Evolutionary conservation across 129 eudicot species (phyloP).

Genomic region (Pseudognaphalium luteoalbum): DNA sequence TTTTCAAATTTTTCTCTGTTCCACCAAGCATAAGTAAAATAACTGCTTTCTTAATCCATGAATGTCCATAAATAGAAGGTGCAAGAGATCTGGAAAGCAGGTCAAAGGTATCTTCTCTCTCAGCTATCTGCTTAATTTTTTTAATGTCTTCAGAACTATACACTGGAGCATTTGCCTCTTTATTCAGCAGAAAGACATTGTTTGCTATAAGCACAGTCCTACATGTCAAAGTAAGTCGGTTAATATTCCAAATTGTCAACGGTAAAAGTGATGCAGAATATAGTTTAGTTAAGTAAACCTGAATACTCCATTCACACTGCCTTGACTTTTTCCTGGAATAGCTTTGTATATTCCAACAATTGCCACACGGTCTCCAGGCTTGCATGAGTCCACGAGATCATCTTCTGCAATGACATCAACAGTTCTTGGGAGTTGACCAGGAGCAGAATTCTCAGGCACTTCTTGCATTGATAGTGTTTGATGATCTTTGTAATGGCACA

Average conservation of each 20-base stretch:
- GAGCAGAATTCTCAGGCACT: conserved; percentile 96
- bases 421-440: conserved; percentile 98
- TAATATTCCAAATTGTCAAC: conserved; percentile 6
- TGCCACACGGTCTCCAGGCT: conserved; percentile 98
- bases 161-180: conserved; percentile 80
- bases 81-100: conserved; percentile 93
- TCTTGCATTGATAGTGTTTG: conserved; percentile 98
- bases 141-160: conserved; percentile 69
- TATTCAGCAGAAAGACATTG: conserved; percentile 80
- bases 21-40: conserved; percentile 94
- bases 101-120: conserved; percentile 84
- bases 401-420: conserved; percentile 92
- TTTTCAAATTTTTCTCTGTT: conserved; percentile 87
- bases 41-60: conserved; percentile 96
- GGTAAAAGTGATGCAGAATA: not conserved
- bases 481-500: conserved; percentile 93
- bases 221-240: conserved; percentile 27
- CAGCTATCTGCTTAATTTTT: conserved; percentile 74
- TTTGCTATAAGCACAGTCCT: conserved; percentile 97
- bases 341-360: conserved; percentile 95
- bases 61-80: conserved; percentile 95
- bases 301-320: conserved; percentile 95
- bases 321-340: conserved; percentile 91
- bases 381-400: conserved; percentile 96
- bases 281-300: conserved; percentile 45